Evolutionary conservation across 163 green algal genomes (phyloP), one percentile per base, ranked within the genome.

Genomic region (Chlamydomonas reinhardtii): DNA sequence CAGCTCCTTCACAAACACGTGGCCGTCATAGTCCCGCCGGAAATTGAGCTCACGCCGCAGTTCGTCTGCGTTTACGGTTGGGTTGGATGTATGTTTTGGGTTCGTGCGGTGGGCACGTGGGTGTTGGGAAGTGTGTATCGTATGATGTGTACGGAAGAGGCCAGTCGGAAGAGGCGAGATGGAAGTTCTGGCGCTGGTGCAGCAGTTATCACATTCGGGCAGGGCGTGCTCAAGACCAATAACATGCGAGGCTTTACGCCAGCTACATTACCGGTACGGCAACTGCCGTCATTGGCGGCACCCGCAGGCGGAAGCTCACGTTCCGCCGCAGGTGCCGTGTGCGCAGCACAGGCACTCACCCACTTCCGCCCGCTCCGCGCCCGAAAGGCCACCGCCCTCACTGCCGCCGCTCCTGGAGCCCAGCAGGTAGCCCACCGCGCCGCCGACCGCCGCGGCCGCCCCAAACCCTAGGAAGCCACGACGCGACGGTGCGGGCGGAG

Each of bases 21-120:
- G 91, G 11, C 91, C 91, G 43, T 93, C 91, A 61, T 93, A 93
- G 31, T 87, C 89, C 5, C 91, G 88, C 22, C 88, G 80, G 88
- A 94, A 93, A 39, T 89, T 73, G 35, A 80, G 80, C 82, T 94
- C 90, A 0, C 88, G 86, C 0, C 91, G 85, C 52, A 94, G 39
- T 35, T 87, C 78, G 70, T 94, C 91, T 94, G 89, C 27, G 5
- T 22, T 56, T 9, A 4, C 4, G 59, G 59, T 25, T 9, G 59
- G 59, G 59, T 3, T 25, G 59, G 59, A 3, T 9, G 59, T 27
- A 15, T 9, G n/a, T n/a, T n/a, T n/a, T n/a, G n/a, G n/a, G n/a
- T n/a, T n/a, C n/a, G n/a, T n/a, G n/a, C n/a, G n/a, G n/a, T n/a
- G n/a, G n/a, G n/a, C n/a, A n/a, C n/a, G n/a, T 24, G 56, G 19